phyloP scores from a whole-genome alignment of 208 protist genomes.

The Wallacemonas sp. region DNA sequence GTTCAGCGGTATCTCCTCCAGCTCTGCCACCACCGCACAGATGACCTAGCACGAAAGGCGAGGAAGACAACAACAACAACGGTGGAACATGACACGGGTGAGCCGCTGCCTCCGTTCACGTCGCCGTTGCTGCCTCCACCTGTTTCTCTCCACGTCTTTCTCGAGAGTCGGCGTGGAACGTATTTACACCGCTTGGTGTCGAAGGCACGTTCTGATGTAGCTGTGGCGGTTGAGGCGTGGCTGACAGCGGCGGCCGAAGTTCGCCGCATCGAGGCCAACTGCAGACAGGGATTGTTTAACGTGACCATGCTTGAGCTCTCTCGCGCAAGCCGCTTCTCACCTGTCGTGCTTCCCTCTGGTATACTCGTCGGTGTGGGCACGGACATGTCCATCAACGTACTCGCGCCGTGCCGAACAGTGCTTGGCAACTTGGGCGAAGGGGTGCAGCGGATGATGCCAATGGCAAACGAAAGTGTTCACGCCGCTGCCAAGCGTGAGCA shows the following conservation, averaged over 20 bases:
- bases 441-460: background rate
- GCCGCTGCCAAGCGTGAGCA: background rate
- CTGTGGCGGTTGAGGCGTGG: conserved; percentile 10
- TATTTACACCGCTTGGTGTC: background rate
- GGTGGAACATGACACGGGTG: too few species aligned
- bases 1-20: too few species aligned
- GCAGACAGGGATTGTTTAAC: conserved; percentile 27
- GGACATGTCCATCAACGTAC: background rate
- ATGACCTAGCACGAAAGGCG: too few species aligned
- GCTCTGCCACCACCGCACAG: too few species aligned
- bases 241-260: conserved; percentile 15
- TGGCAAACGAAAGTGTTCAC: background rate
- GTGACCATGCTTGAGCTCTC: conserved; percentile 1
- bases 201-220: background rate
- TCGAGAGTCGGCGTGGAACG: background rate
- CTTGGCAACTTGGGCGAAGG: conserved; percentile 2
- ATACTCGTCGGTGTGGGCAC: background rate
- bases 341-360: conserved; percentile 1
- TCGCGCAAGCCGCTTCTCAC: background rate
- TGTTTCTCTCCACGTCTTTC: background rate
- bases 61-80: too few species aligned
- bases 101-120: background rate
- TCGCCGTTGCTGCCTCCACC: background rate
- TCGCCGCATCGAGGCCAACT: conserved; percentile 19
- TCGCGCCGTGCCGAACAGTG: background rate